Evolutionary conservation across 2,329 filamentous ascomycete species (phyloP).

Genomic region (Fusarium verrucosum): DNA sequence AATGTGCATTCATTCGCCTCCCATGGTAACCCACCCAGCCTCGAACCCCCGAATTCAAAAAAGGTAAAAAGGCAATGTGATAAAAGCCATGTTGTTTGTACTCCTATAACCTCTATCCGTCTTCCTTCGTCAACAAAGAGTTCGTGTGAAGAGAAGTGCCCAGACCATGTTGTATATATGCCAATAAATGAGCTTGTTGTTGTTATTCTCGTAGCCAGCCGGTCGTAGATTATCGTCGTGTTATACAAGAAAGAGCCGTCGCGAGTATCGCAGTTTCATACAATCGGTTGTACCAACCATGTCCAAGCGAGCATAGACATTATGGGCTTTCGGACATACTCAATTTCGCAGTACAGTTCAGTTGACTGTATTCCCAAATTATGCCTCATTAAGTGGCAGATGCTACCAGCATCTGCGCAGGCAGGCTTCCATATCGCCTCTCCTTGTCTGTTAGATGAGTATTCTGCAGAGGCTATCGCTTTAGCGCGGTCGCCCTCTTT

Average conservation of each 20-base stretch:
- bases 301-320: conserved; percentile 33
- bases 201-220: conserved; percentile 32
- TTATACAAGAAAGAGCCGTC: conserved; percentile 41
- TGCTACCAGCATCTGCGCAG: conserved; percentile 1
- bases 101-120: conserved; percentile 44
- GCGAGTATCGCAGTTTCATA: conserved; percentile 7
- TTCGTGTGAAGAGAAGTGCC: conserved; percentile 36
- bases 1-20: conserved; percentile 2
- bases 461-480: background rate
- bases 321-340: conserved; percentile 16
- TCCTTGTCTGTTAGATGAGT: background rate
- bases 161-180: conserved; percentile 30
- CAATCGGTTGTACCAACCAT: conserved; percentile 1
- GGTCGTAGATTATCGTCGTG: conserved; percentile 38
- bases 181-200: conserved; percentile 31
- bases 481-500: conserved; percentile 2
- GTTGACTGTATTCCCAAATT: conserved; percentile 7
- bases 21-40: background rate
- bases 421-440: conserved; percentile 3
- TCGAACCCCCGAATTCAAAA: conserved; percentile 11
- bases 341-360: conserved; percentile 6
- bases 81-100: conserved; percentile 34
- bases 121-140: conserved; percentile 38
- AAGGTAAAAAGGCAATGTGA: conserved; percentile 23
- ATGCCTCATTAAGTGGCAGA: background rate